phyloP scores from a whole-genome alignment of 352 stramenopile species.

The Phytopythium chamaehyphon region DNA sequence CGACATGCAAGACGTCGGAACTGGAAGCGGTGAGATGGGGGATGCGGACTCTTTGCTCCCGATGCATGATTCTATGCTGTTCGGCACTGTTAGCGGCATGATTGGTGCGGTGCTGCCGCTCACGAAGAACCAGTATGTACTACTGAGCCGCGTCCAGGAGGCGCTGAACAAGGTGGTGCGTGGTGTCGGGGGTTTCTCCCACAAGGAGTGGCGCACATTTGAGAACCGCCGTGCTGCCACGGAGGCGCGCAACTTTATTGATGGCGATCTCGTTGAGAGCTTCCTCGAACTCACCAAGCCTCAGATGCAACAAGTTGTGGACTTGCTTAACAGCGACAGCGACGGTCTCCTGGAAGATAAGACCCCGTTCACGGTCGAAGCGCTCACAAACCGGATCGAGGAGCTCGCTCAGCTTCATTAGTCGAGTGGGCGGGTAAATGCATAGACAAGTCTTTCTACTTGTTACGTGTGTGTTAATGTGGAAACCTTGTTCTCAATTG shows the following conservation, averaged over 20 bases:
- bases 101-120: conserved; percentile 92
- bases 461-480: too few relatives aligned
- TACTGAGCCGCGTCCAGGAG: conserved; percentile 88
- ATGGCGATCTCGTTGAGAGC: conserved; percentile 94
- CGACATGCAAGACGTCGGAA: conserved; percentile 53
- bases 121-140: conserved; percentile 89
- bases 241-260: conserved; percentile 92
- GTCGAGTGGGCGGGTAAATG: too few relatives aligned
- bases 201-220: conserved; percentile 93
- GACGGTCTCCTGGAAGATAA: conserved; percentile 70
- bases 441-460: too few relatives aligned
- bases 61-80: conserved; percentile 74
- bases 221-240: conserved; percentile 82
- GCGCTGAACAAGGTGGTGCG: conserved; percentile 88
- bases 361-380: conserved; percentile 59
- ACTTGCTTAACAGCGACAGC: conserved; percentile 89
- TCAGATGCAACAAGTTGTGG: conserved; percentile 89
- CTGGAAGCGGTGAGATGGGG: conserved; percentile 1
- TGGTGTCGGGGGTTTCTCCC: conserved; percentile 90
- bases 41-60: not conserved
- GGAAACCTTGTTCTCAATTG: too few relatives aligned
- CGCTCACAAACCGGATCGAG: conserved; percentile 66
- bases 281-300: conserved; percentile 92
- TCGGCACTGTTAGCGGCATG: conserved; percentile 95
- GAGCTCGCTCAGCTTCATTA: conserved; percentile 77